Evolutionary conservation across 1,284 basidiomycete genomes (phyloP), one percentile per base, ranked within the genome.

Genomic region (Bothia castanella): DNA sequence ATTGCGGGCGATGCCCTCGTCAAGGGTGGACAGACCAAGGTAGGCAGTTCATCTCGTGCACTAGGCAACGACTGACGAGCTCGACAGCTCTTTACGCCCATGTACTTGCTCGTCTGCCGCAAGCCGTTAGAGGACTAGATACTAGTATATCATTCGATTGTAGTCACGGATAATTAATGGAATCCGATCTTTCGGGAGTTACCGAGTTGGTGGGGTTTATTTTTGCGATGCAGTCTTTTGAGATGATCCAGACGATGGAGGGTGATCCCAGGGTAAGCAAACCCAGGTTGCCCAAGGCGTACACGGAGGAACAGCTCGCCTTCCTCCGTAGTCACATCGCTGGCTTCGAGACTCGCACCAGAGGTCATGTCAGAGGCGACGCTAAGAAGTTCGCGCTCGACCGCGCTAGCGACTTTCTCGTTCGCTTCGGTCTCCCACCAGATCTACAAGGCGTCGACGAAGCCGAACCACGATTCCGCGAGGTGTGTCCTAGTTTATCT

Each of bases 1-100:
- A 72, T 88, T 32, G 95, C 96, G 9, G 87, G 77, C 17, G 81
- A 85, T 37, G 79, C 89, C 3, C 76, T 97, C 10, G 89, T 96
- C 21, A 79, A 80, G 59, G 92, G 93, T 65, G 96, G 95, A 27
- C 83, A 87, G 69, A 78, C 77, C 56, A 96, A 96, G 82, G 88
- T 94, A 54, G 57, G 78, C 63, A 20, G 29, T 34, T 44, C 19
- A 34, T 9, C n/a, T 14, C 35, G 25, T 23, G 10, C 5, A 17
- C 8, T 14, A 4, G 6, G n/a, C 14, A 4, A 12, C 1, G 41
- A n/a, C 49, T 55, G 36, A 58, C 37, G 23, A 36, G 16, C 19
- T 19, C 19, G 38, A 27, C 61, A 89, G 87, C 74, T 90, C 16
- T 90, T 90, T 68, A 89, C 88, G 13, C 87, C 88, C 0, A 90